A percentile compares a stretch with the other conserved stretches of the same genome.
These are phyloP conservation scores for Acer campestre DNA, from an alignment of 345 rosid genomes.

Conservation along the genomic window DNA sequence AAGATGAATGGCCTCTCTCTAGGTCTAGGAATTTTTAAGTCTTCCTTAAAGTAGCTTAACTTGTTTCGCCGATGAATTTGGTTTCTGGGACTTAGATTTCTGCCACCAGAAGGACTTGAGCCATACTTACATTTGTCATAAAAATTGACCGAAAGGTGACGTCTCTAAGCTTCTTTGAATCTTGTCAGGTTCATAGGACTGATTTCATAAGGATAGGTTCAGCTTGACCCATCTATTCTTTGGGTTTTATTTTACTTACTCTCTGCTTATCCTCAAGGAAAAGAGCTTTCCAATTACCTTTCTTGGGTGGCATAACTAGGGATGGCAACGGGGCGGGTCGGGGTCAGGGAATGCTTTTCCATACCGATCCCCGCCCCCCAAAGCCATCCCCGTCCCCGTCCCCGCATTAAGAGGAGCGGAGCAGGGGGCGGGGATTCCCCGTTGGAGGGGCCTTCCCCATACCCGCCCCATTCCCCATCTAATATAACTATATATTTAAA, in stretches of 20 bases:
- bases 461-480: no score
- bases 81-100: not conserved
- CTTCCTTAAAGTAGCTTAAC: constrained; percentile 3
- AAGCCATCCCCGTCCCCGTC: no score
- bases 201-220: not conserved
- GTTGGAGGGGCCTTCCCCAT: no score
- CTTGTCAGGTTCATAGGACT: not conserved
- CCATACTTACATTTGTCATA: not conserved
- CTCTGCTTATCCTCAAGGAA: not conserved
- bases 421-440: no score
- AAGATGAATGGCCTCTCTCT: not conserved
- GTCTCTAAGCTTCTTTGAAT: not conserved
- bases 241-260: not conserved
- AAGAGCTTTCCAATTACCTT: constrained; percentile 2
- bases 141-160: not conserved
- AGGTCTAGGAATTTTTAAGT: not conserved
- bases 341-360: no score
- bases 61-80: not conserved
- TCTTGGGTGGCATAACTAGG: not conserved
- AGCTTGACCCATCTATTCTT: not conserved
- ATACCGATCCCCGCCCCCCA: no score
- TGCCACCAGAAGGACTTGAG: not conserved
- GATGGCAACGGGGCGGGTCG: no score
- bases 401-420: no score
- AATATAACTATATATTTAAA: no score